Base-by-base conservation (phyloP, 495 filamentous ascomycete species). In the Chaetomium cochliodes region DNA sequence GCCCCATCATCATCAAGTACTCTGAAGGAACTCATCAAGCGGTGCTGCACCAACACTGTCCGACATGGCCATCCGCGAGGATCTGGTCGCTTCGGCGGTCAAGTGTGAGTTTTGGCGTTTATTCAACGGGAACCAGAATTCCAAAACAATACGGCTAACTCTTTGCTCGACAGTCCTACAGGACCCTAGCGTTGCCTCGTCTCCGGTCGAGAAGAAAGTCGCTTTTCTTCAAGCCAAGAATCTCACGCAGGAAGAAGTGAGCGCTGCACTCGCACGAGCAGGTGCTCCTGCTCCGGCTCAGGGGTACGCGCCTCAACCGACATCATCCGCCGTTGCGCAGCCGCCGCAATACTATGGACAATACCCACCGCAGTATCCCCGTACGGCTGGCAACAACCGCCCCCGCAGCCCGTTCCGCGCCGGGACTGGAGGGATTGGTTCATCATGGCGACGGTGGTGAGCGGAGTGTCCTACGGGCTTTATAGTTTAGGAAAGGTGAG, bases 341-440 rank as follows among this genome's bases (percentile, higher is more conserved):
- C 69, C 66, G 22, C 80, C 84, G 65, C 76, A 81, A n/a, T 89
- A 86, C 74, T 92, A 93, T 81, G 86, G 86, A 16, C 77, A 78
- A 60, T 85, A 88, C 63, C 92, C 90, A 58, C 79, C 79, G 65
- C 70, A 72, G n/a, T 78, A 78, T 70, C 80, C 80, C 87, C 86
- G 73, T 96, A 92, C 79, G 80, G 76, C 67, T 83, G 80, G 80
- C 79, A 76, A 74, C 88, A 77, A 74, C 88, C 88, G 62, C 86
- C 86, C 59, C 83, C 87, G 20, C 87, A 88, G 58, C 83, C 84
- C 62, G 44, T 63, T 8, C 91, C 94, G 8, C 87, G 86, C 70
- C 84, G 94, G 66, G 94, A 99, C 74, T 99, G 94, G 94, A 84
- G 94, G 54, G 94, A 99, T 70, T 97, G 91, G 90, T 99, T 97